phyloP scores from a whole-genome alignment of 108 stramenopile species.

The Cyclotella kingstonii region DNA sequence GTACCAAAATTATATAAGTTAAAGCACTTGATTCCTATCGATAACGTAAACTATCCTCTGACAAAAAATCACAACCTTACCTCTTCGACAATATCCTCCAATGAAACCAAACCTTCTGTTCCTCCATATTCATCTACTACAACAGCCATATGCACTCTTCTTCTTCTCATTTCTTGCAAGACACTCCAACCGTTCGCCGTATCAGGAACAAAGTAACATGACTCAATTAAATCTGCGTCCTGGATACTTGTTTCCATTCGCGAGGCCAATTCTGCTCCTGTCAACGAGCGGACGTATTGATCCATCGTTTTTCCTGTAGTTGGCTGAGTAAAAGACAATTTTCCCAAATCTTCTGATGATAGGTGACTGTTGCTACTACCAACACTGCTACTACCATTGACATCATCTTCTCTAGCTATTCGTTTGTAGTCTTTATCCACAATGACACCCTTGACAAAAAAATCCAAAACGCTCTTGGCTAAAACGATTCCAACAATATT shows the following conservation, averaged over 20 bases:
- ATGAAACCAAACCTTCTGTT: constrained; percentile 93
- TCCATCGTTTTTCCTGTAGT: constrained; percentile 46
- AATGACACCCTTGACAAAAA: constrained; percentile 86
- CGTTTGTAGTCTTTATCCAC: constrained; percentile 71
- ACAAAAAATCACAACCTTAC: constrained; percentile 65
- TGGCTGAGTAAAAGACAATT: constrained; percentile 43
- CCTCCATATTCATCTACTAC: constrained; percentile 98
- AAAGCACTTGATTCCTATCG: too few species aligned
- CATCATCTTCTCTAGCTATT: constrained; percentile 14
- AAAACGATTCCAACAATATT: constrained; percentile 95
- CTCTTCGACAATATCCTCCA: constrained; percentile 97
- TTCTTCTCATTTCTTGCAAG: constrained; percentile 93
- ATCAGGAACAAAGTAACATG: constrained; percentile 97
- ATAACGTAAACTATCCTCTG: background rate
- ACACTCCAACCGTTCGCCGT: constrained; percentile 96
- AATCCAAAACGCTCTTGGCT: constrained; percentile 93
- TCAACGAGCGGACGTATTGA: constrained; percentile 70
- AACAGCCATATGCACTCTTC: constrained; percentile 95
- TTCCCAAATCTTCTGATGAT: constrained; percentile 17
- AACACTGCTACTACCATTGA: constrained; percentile 17
- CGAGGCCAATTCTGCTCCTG: constrained; percentile 72
- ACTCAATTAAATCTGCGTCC: constrained; percentile 85
- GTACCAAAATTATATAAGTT: too few species aligned
- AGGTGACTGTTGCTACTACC: constrained; percentile 14
- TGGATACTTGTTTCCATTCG: constrained; percentile 80